Conservation (phyloP, 2,329 filamentous ascomycete genomes). For the Alternaria viburni region DNA sequence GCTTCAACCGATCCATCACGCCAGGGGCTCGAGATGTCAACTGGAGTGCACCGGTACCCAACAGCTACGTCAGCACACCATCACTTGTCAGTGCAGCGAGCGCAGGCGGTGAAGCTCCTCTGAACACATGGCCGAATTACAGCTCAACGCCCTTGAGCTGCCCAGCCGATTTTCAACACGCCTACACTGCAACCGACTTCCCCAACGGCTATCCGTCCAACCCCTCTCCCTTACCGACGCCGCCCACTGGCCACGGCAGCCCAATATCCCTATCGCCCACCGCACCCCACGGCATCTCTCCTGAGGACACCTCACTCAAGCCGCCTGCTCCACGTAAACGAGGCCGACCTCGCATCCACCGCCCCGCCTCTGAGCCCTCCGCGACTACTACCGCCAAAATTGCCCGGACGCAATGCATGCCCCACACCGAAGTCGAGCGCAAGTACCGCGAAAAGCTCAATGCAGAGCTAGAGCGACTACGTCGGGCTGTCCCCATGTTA, state of each 20-base stretch:
- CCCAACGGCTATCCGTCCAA: constrained; percentile 1
- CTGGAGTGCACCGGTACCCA: constrained; percentile 5
- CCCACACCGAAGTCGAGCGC: constrained; percentile 31
- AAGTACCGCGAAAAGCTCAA: constrained; percentile 28
- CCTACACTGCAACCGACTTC: constrained; percentile 2
- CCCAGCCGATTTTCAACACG: constrained; percentile 3
- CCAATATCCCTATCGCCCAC: constrained; percentile 1
- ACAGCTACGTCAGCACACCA: constrained; percentile 3
- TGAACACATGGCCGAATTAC: constrained; percentile 3
- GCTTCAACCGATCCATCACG: constrained; percentile 1
- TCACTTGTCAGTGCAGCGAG: background rate
- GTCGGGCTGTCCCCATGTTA: constrained; percentile 29
- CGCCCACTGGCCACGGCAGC: constrained; percentile 2
- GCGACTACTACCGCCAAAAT: background rate
- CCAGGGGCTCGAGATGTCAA: background rate
- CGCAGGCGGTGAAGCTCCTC: background rate
- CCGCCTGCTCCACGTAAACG: constrained; percentile 10
- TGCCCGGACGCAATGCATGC: constrained; percentile 15
- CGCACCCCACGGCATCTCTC: background rate
- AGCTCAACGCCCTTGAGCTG: constrained; percentile 4
- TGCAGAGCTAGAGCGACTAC: constrained; percentile 30
- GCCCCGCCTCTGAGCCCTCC: constrained; percentile 1
- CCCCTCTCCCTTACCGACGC: constrained; percentile 8
- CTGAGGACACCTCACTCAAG: constrained; percentile 1
- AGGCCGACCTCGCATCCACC: constrained; percentile 10